A percentile compares a stretch with the other conserved stretches of the same genome.
These are phyloP conservation scores for Chlorociboria aeruginascens DNA, from an alignment of 495 filamentous ascomycete species.

Conservation along the genomic window DNA sequence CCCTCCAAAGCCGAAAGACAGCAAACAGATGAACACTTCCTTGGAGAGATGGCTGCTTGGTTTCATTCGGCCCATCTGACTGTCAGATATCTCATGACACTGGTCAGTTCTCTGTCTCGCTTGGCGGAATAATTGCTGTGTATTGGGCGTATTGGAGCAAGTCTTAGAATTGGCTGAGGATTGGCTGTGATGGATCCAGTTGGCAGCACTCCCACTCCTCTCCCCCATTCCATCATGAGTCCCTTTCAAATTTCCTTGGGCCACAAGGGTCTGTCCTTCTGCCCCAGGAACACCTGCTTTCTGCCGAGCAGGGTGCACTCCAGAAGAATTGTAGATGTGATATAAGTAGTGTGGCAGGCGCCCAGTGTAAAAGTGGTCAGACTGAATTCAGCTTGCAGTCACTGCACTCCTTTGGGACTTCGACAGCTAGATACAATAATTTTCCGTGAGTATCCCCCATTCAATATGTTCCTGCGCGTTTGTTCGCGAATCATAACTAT, in stretches of 20 bases:
- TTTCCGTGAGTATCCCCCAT: not conserved
- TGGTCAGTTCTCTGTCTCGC: slow-evolving; percentile 7
- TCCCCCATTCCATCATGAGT: slow-evolving; percentile 8
- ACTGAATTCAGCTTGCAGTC: not conserved
- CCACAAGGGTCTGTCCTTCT: slow-evolving; percentile 6
- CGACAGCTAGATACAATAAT: not conserved
- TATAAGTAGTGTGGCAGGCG: slow-evolving; percentile 8
- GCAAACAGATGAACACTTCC: not conserved
- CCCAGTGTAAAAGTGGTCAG: not conserved
- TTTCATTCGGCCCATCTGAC: not conserved
- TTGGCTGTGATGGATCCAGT: slow-evolving; percentile 12
- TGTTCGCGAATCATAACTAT: not conserved
- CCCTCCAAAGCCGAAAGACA: not conserved
- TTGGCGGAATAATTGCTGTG: not conserved
- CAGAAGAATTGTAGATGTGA: not conserved
- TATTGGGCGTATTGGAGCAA: slow-evolving; percentile 1
- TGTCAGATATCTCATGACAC: slow-evolving; percentile 5
- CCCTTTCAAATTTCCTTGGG: slow-evolving; percentile 11
- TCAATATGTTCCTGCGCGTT: not conserved
- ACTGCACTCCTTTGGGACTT: not conserved
- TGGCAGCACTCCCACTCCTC: slow-evolving; percentile 3
- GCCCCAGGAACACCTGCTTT: slow-evolving; percentile 3
- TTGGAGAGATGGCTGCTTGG: slow-evolving; percentile 10
- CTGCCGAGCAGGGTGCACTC: slow-evolving; percentile 3
- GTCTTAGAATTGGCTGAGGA: not conserved